Base-by-base conservation (phyloP, 805 yeast species). In the Candida palmyrensis region DNA sequence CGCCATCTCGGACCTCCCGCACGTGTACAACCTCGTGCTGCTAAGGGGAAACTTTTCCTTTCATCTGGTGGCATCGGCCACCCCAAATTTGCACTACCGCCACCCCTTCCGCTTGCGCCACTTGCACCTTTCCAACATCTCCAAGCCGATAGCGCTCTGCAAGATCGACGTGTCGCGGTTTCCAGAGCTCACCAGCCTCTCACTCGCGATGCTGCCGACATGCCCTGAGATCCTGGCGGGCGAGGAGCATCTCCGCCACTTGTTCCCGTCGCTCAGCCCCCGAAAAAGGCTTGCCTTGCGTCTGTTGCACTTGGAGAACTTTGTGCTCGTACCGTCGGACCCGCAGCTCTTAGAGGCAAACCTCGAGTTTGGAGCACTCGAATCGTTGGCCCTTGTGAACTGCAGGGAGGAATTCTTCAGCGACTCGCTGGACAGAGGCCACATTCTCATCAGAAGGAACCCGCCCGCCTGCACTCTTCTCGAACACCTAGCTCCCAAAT, bases 391-490 rank as follows among this genome's bases (percentile, higher is more conserved):
- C 3, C 32, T 45, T 4, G 29, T 33, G 4, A 42, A 43, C 24
- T 45, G 46, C 18, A 27, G 29, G 16, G 49, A 45, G 29, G 32
- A 32, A 6, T 26, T 24, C 12, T 21, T 6, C 8, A 13, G 13
- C 14, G 23, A 25, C 15, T 25, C 28, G 3, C 9, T 35, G 2
- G n/a, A n/a, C n/a, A n/a, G n/a, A n/a, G n/a, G n/a, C n/a, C n/a
- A n/a, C n/a, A n/a, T n/a, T n/a, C n/a, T n/a, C n/a, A n/a, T n/a
- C n/a, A 41, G 46, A 31, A 41, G 41, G 35, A 35, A 27, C 15
- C 42, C 45, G 2, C 42, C 42, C 2, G 11, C 21, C 8, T 10
- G 14, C 8, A 26, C 33, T 13, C 42, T 44, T 27, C 30, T 44
- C 10, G 37, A 36, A 25, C 13, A 15, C 3, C 27, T 44, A 29